Evolutionary conservation across 2,329 filamentous ascomycete species (phyloP).

Genomic region (Didymellaceae sp.): DNA sequence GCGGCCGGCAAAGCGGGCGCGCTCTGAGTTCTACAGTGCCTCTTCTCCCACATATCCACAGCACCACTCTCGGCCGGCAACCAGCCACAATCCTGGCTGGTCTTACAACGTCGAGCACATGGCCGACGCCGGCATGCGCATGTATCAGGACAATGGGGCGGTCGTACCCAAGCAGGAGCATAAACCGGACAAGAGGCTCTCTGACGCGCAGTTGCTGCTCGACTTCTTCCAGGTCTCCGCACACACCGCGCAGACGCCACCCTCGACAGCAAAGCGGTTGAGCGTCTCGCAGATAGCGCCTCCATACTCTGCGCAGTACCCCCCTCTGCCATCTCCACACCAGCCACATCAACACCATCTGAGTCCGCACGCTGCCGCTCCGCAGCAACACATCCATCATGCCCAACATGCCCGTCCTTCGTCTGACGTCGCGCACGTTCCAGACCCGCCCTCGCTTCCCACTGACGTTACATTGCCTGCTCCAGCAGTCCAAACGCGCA

Average conservation of each 20-base stretch:
- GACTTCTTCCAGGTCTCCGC: constrained; percentile 49
- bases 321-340: constrained; percentile 18
- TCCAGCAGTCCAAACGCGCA: constrained; percentile 46
- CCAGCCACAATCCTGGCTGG: constrained; percentile 53
- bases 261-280: constrained; percentile 37
- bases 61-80: constrained; percentile 51
- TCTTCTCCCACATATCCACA: constrained; percentile 45
- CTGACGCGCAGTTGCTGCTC: constrained; percentile 55
- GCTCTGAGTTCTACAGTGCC: constrained; percentile 63
- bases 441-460: constrained; percentile 17
- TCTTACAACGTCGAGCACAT: constrained; percentile 50
- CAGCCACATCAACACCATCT: constrained; percentile 16
- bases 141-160: constrained; percentile 31
- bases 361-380: constrained; percentile 19
- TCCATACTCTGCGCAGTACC: constrained; percentile 14
- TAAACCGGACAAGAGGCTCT: constrained; percentile 42
- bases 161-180: constrained; percentile 37
- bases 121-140: constrained; percentile 42
- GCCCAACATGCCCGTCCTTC: constrained; percentile 20
- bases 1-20: constrained; percentile 65
- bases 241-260: constrained; percentile 36
- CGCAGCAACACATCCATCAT: constrained; percentile 14
- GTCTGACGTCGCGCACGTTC: constrained; percentile 25
- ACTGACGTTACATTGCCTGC: constrained; percentile 17
- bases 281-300: constrained; percentile 31